These are phyloP conservation scores for Ceratocystis variospora DNA, from an alignment of 2,329 filamentous ascomycete species.

Conservation along the genomic window DNA sequence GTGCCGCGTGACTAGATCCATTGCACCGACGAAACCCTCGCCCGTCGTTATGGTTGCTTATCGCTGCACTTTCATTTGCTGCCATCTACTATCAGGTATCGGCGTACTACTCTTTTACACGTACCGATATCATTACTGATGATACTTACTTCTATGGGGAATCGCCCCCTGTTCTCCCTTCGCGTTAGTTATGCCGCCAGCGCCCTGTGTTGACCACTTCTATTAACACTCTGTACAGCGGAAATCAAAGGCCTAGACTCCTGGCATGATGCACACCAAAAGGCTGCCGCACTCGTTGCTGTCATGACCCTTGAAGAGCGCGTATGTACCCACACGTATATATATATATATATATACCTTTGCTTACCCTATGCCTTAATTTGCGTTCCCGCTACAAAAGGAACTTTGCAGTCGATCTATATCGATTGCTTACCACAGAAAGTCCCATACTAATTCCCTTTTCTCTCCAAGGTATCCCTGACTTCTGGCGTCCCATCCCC, in stretches of 20 bases:
- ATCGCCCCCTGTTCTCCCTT: constrained; percentile 38
- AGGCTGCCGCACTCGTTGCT: constrained; percentile 54
- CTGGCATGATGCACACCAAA: constrained; percentile 54
- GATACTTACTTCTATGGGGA: constrained; percentile 37
- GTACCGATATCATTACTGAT: constrained; percentile 8
- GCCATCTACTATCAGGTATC: not conserved
- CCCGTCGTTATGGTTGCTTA: too few species aligned
- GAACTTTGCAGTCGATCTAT: not conserved
- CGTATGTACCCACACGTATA: constrained; percentile 25
- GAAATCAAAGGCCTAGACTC: constrained; percentile 44
- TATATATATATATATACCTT: not conserved
- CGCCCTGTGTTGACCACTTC: not conserved
- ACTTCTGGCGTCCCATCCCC: constrained; percentile 53
- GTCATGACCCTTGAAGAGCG: constrained; percentile 66
- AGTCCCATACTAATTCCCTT: not conserved
- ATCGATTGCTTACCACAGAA: too few species aligned
- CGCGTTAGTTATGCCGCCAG: constrained; percentile 30
- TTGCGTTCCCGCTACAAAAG: not conserved
- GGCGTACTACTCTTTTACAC: not conserved
- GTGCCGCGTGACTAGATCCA: too few species aligned
- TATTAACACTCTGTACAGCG: constrained; percentile 26
- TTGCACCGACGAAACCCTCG: too few species aligned
- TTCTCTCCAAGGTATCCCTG: constrained; percentile 42
- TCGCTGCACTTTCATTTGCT: not conserved
- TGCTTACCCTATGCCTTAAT: not conserved